Percentiles rank a stretch among this genome's conserved stretches.
These are phyloP conservation scores for Paecilomyces variotii DNA, from an alignment of 2,329 filamentous ascomycete genomes.

Conservation along the genomic window DNA sequence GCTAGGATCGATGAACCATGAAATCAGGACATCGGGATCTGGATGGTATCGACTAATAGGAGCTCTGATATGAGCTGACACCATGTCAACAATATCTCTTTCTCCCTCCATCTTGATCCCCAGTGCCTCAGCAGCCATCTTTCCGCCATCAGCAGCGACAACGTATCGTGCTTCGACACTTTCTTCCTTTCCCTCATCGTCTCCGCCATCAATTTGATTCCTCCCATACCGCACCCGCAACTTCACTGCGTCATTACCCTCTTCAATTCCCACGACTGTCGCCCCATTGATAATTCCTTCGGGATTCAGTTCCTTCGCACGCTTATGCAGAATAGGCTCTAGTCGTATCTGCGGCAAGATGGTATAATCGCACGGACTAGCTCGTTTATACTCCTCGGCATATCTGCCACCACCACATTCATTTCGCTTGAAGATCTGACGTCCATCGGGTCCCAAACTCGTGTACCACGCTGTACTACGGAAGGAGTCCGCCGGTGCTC, in stretches of 20 bases:
- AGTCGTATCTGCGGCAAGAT: constrained; percentile 28
- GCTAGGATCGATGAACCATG: constrained; percentile 27
- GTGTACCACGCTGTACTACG: constrained; percentile 14
- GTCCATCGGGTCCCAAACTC: constrained; percentile 19
- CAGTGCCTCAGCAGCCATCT: constrained; percentile 19
- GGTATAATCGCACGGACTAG: constrained; percentile 20
- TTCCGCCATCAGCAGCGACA: constrained; percentile 26
- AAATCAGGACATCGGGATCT: constrained; percentile 23
- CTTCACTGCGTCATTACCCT: constrained; percentile 14
- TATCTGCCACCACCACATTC: constrained; percentile 22
- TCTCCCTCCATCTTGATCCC: constrained; percentile 23
- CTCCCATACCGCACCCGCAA: constrained; percentile 9
- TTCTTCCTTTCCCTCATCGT: constrained; percentile 3
- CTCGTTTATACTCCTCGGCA: constrained; percentile 13
- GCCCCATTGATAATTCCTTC: constrained; percentile 17
- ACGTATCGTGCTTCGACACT: constrained; percentile 18
- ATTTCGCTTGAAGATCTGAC: constrained; percentile 19
- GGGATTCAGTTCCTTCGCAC: constrained; percentile 23
- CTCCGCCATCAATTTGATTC: neutral
- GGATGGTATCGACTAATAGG: constrained; percentile 18
- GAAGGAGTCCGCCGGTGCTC: neutral
- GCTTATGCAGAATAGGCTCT: constrained; percentile 24
- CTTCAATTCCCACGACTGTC: constrained; percentile 17
- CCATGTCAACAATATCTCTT: constrained; percentile 25
- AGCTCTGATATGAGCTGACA: constrained; percentile 23